These are phyloP conservation scores for Boletus mariae DNA, from an alignment of 1,284 basidiomycete genomes.

Conservation along the genomic window DNA sequence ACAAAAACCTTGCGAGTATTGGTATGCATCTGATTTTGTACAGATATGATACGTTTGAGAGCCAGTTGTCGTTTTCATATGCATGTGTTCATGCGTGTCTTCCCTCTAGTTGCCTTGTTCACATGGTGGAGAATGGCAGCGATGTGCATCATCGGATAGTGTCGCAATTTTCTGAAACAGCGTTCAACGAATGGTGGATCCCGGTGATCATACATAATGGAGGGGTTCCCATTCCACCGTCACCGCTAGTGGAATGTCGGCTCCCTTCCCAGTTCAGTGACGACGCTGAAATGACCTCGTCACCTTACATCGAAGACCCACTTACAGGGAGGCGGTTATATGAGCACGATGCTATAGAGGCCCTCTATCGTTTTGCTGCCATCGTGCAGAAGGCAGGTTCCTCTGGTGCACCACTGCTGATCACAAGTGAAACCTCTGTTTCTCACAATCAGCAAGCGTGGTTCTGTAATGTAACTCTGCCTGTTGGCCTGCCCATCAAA, in stretches of 20 bases:
- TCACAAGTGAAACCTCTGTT: slow-evolving; percentile 19
- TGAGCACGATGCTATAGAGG: slow-evolving; percentile 48
- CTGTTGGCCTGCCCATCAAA: slow-evolving; percentile 39
- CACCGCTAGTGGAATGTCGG: slow-evolving; percentile 37
- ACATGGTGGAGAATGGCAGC: slow-evolving; percentile 60
- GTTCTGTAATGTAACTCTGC: slow-evolving; percentile 51
- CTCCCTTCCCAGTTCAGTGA: slow-evolving; percentile 46
- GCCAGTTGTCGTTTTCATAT: slow-evolving; percentile 56
- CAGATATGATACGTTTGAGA: slow-evolving; percentile 62
- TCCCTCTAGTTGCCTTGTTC: slow-evolving; percentile 50
- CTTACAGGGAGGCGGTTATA: slow-evolving; percentile 55
- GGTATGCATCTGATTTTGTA: slow-evolving; percentile 9
- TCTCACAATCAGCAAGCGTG: slow-evolving; percentile 24
- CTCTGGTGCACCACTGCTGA: slow-evolving; percentile 40
- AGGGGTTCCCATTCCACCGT: slow-evolving; percentile 45
- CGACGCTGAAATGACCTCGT: slow-evolving; percentile 39
- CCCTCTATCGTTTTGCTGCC: slow-evolving; percentile 51
- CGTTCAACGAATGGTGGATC: slow-evolving; percentile 42
- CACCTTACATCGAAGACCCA: slow-evolving; percentile 42
- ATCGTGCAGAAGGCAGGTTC: slow-evolving; percentile 12
- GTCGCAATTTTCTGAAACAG: slow-evolving; percentile 31
- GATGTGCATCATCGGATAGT: slow-evolving; percentile 52
- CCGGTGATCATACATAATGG: slow-evolving; percentile 38
- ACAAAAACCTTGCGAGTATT: background rate
- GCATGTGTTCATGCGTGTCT: slow-evolving; percentile 45